phyloP scores from a whole-genome alignment of 139 green algal genomes.

The Tetradesmus lagerheimii region DNA sequence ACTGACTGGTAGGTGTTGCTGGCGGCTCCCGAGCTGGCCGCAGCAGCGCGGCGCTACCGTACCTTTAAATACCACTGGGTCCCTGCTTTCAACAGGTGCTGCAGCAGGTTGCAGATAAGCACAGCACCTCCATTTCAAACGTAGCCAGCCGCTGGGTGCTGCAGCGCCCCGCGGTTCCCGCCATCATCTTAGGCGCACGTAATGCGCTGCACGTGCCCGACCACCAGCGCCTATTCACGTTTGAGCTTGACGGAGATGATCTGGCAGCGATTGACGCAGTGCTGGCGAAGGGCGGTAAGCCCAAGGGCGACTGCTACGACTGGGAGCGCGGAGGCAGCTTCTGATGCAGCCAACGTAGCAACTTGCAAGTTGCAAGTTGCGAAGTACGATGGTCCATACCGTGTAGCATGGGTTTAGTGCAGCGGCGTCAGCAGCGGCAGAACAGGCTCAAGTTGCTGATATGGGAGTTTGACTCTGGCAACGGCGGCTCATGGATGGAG shows the following conservation, averaged over 20 bases:
- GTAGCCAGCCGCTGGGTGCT: constrained; percentile 88
- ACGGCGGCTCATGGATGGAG: no score
- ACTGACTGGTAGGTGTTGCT: no score
- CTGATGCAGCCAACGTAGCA: no score
- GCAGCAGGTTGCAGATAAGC: constrained; percentile 48
- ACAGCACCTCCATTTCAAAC: constrained; percentile 78
- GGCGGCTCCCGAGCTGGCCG: no score
- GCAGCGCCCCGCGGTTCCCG: constrained; percentile 66
- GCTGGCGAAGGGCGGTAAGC: constrained; percentile 57
- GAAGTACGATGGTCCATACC: no score
- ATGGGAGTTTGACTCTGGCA: no score
- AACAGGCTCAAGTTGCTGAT: no score
- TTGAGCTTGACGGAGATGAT: constrained; percentile 77
- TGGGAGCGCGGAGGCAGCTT: constrained; percentile 79
- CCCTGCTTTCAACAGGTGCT: background rate
- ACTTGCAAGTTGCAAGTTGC: no score
- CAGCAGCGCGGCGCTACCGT: no score
- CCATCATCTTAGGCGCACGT: constrained; percentile 80
- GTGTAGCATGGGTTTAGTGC: no score
- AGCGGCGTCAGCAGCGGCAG: no score
- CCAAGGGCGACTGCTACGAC: constrained; percentile 79
- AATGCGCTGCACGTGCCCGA: constrained; percentile 80
- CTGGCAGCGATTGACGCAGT: constrained; percentile 71
- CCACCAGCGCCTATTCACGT: constrained; percentile 70
- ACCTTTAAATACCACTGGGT: no score